Evolutionary conservation across 768 basidiomycete species (phyloP).

Genomic region (Lactarius evosmus): DNA sequence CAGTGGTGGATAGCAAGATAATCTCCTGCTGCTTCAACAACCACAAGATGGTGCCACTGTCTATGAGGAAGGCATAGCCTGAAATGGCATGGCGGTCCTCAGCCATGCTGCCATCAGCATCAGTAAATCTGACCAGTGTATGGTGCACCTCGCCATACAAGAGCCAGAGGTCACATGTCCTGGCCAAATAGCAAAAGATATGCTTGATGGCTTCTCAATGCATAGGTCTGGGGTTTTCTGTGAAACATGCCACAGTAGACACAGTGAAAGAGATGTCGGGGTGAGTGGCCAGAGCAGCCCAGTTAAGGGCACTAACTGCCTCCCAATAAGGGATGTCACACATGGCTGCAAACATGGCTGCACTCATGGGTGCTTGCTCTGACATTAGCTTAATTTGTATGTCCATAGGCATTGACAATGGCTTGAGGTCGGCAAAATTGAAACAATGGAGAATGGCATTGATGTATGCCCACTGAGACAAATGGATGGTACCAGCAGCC

Average conservation of each 20-base stretch:
- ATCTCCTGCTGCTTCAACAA: constrained; percentile 39
- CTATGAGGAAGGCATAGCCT: constrained; percentile 37
- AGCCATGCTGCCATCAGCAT: constrained; percentile 34
- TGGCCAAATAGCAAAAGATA: constrained; percentile 40
- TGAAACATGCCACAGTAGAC: constrained; percentile 34
- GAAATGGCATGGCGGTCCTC: constrained; percentile 34
- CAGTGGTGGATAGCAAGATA: constrained; percentile 40
- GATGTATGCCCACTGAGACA: constrained; percentile 33
- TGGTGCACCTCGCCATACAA: constrained; percentile 22
- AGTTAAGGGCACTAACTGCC: constrained; percentile 31
- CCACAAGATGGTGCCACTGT: constrained; percentile 42
- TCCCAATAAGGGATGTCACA: too few relatives aligned
- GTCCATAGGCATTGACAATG: constrained; percentile 40
- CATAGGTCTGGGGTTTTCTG: constrained; percentile 29
- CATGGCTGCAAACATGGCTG: background rate
- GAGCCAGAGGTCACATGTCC: constrained; percentile 31
- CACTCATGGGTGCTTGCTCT: background rate
- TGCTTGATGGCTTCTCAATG: constrained; percentile 37
- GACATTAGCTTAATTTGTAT: constrained; percentile 20
- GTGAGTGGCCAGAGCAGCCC: constrained; percentile 31
- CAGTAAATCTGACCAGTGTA: constrained; percentile 27
- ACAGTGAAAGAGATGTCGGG: constrained; percentile 39
- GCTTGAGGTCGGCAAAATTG: constrained; percentile 31
- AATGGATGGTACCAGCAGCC: constrained; percentile 23
- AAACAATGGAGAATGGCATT: constrained; percentile 31